Conservation (phyloP, 1,284 basidiomycete species). For the Austroboletus niveus region DNA sequence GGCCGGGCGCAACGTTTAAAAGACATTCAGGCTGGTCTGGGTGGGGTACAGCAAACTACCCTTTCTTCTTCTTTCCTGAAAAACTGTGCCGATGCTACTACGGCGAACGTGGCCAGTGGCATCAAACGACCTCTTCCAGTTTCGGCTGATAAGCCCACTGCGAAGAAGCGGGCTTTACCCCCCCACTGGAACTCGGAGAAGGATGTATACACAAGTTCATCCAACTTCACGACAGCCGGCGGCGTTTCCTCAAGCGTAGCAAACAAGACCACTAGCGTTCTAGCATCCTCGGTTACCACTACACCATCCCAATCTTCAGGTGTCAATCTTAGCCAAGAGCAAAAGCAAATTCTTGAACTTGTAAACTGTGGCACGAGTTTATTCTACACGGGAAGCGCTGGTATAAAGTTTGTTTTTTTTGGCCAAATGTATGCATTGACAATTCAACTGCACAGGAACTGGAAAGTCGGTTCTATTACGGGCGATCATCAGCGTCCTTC, state of each 20-base stretch:
- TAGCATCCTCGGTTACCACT: slow-evolving; percentile 5
- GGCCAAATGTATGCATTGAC: slow-evolving; percentile 5
- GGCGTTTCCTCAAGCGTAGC: slow-evolving; percentile 6
- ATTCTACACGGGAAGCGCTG: slow-evolving; percentile 98
- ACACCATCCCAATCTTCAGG: slow-evolving; percentile 39
- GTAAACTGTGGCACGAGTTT: slow-evolving; percentile 73
- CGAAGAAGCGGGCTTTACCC: slow-evolving; percentile 60
- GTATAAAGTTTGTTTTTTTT: slow-evolving; percentile 42
- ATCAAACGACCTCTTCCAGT: slow-evolving; percentile 49
- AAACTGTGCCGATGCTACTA: slow-evolving; percentile 19
- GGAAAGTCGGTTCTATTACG: slow-evolving; percentile 90
- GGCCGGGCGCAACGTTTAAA: slow-evolving; percentile 47
- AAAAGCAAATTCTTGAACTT: slow-evolving; percentile 77
- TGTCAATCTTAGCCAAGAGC: slow-evolving; percentile 76
- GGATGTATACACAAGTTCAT: slow-evolving; percentile 28
- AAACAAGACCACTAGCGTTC: slow-evolving; percentile 4
- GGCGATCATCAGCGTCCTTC: slow-evolving; percentile 73
- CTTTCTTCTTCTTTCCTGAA: slow-evolving; percentile 22
- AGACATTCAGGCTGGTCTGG: slow-evolving; percentile 45
- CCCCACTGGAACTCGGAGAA: slow-evolving; percentile 39
- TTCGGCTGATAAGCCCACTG: slow-evolving; percentile 31
- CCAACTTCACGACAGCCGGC: slow-evolving; percentile 21
- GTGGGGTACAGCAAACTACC: slow-evolving; percentile 15
- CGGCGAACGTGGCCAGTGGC: slow-evolving; percentile 30
- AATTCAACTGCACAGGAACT: slow-evolving; percentile 54